Conservation (phyloP, 164 flowering plant genomes). For the Chimonanthus praecox region DNA sequence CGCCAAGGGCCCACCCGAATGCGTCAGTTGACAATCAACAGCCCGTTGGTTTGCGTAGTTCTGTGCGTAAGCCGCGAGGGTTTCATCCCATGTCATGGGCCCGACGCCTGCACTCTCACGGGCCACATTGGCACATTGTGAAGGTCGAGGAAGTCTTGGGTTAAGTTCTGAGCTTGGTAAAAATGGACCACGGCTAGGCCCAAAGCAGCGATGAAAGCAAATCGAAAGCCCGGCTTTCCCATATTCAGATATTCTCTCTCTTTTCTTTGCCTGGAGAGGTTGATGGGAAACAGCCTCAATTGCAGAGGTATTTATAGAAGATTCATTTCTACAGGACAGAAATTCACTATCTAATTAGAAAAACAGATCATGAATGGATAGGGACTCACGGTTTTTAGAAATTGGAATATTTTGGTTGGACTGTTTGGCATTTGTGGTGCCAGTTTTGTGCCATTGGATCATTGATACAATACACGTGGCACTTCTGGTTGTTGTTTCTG, state of each 20-base stretch:
- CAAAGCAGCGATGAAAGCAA: background rate
- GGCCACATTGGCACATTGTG: background rate
- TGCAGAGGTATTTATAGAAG: background rate
- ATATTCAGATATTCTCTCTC: too few species aligned
- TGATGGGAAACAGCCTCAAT: background rate
- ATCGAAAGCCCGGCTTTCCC: background rate
- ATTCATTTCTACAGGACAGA: too few species aligned
- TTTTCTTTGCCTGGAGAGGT: background rate
- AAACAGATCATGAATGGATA: background rate
- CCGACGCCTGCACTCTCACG: conserved; percentile 20
- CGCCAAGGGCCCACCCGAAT: conserved; percentile 30
- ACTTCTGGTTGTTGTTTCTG: background rate
- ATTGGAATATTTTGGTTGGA: background rate
- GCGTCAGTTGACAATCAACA: conserved; percentile 22
- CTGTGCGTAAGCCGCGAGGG: conserved; percentile 17
- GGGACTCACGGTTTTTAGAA: background rate
- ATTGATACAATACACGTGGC: background rate
- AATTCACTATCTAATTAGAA: too few species aligned
- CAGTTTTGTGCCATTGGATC: background rate
- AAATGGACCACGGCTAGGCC: background rate
- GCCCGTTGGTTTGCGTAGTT: conserved; percentile 23
- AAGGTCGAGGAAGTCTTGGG: conserved; percentile 5
- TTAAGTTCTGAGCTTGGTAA: conserved; percentile 3
- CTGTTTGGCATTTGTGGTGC: background rate
- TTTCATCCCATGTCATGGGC: conserved; percentile 28